Evolutionary conservation across 495 filamentous ascomycete species (phyloP), one percentile per base, ranked within the genome.

Genomic region (Podospora comata): DNA sequence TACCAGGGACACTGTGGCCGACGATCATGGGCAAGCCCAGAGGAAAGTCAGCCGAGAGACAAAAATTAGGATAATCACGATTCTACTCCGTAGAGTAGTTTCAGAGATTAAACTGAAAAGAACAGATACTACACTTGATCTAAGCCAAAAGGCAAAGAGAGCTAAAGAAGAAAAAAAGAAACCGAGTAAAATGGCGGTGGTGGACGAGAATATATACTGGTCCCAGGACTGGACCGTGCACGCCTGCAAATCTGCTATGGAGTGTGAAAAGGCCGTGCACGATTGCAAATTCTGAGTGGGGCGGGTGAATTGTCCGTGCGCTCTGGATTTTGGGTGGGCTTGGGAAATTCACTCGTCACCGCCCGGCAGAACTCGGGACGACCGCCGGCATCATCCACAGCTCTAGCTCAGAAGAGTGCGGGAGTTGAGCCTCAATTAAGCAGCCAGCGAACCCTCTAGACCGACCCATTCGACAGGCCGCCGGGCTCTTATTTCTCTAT

Each of bases 91-190:
- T 90, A 87, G 88, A 77, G 74, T 75, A 80, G 78, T 86, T 86
- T 85, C 85, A 88, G 85, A 86, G 83, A 87, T 94, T 93, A 94
- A 92, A 94, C 91, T 94, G 90, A 93, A 93, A 94, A 96, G 92
- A 96, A 96, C 92, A 96, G 92, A 95, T 96, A 95, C 92, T 94
- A 95, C 91, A 95, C 92, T 94, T 94, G 92, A 95, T 94, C 92
- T 95, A 90, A 91, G 88, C 88, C 88, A 90, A 88, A 87, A 88
- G 88, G 87, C 74, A 76, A 78, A 76, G 74, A 76, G 74, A 76
- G 74, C 74, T 76, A 69, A 76, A 72, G 70, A 76, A 71, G 59
- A 76, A 72, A 77, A 63, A 63, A 70, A 75, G 72, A 58, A 58
- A 58, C n/a, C 19, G 11, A 58, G 55, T 26, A 58, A 58, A 58